Base-by-base conservation (phyloP, 345 rosid species). In the Populus alba region DNA sequence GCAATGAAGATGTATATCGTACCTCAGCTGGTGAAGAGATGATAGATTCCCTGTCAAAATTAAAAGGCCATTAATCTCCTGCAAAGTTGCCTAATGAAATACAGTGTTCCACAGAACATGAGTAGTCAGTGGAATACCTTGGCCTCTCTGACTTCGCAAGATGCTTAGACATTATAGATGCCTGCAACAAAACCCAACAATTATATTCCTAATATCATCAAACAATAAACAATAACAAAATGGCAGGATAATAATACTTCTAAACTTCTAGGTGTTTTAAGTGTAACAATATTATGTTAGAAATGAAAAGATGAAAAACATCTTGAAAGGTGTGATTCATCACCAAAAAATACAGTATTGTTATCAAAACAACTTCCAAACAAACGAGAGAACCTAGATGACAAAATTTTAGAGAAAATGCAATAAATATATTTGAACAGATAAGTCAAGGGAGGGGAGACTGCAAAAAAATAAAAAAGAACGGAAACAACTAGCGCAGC, bases 131-230 rank as follows among this genome's bases (percentile, higher is more conserved):
- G 18, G 68, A 53, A 71, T 87, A 95, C 98, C 96, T 90, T 81
- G 90, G 91, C 80, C 92, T 82, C 74, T 91, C 98, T 45, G 94
- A 80, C 87, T 91, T 91, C 0, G 95, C 86, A 78, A 91, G 94
- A 90, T 89, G 97, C 77, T 91, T 92, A 27, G 97, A 90, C 97
- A 94, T 91, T 77, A 94, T 89, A 37, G 94, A 94, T 81, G 93
- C 97, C 98, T 96, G 94, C 83, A 89, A 80, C 62, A 71, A 53
- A 49, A 78, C 53, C 75, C 51, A 3, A 71, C 23, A 7, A 63
- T 51, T 8, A 67, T 11, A 27, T 47, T 68, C 77, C 23, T 31
- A 20, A 71, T 25, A 70, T 38, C 29, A 78, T 16, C 12, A 31
- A 16, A 43, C 15, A 49, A 62, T 18, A 45, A 76, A 45, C 3